Base-by-base conservation (phyloP, 208 protist species). In the Acanthamoeba sp. region DNA sequence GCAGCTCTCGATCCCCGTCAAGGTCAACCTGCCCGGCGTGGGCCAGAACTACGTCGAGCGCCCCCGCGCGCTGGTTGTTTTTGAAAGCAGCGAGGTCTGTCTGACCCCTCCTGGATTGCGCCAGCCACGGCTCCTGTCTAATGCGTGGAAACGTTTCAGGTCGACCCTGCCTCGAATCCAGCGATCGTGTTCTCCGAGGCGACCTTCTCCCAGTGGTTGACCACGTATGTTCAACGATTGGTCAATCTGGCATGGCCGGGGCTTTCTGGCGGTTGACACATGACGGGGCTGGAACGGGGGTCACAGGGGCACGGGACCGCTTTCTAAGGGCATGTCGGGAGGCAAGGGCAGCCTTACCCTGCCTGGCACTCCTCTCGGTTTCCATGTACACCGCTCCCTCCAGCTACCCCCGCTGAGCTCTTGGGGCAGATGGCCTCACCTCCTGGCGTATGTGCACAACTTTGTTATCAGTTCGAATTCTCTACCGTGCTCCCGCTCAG, bases 11-110 rank as follows among this genome's bases (percentile, higher is more conserved):
- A 93, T 97, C 66, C 0, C 24, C 27, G 38, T 82, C 36, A 80
- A 95, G 45, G 2, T 40, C 34, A 64, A 96, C 50, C 82, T 95
- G 34, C 55, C 50, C 7, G 88, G 89, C 73, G 97, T 98, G 16
- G 97, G 97, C 27, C 38, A 94, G 34, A 96, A 98, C 95, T 93
- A 97, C 40, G 94, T 97, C 62, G 97, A 98, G 55, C 96, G 97
- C 29, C 94, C 94, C 1, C 62, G 62, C 52, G 48, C 90, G 1
- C 7, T 80, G 16, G 14, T 95, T 36, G 59, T n/a, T 24, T 95
- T 52, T 80, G 85, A 20, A 4, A 48, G 50, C 20, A 64, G 55
- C 22, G 36, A 40, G 29, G 84, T 71, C 14, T n/a, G n/a, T n/a
- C n/a, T n/a, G n/a, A n/a, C n/a, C n/a, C n/a, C n/a, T n/a, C n/a